Percentiles rank a stretch among this genome's conserved stretches.
Conservation (phyloP, 108 stramenopile species). For the Skeletonema grethae region DNA sequence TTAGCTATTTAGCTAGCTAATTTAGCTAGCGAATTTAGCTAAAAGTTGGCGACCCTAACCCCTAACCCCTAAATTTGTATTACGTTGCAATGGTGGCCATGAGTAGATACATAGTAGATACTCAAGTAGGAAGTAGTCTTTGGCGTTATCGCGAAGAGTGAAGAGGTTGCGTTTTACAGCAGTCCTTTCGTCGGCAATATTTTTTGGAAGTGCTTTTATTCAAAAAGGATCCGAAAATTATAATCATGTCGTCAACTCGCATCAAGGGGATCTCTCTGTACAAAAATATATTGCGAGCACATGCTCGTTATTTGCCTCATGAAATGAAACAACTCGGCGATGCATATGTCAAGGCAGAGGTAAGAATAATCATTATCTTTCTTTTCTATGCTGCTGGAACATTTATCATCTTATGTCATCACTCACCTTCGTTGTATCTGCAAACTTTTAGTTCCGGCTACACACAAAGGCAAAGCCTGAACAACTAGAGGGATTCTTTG, state of each 20-base stretch:
- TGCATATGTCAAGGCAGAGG: constrained; percentile 4
- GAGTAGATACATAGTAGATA: too few relatives aligned
- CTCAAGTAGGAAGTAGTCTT: too few relatives aligned
- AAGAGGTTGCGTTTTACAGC: too few relatives aligned
- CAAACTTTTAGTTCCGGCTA: background rate
- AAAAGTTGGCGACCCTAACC: too few relatives aligned
- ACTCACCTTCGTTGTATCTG: background rate
- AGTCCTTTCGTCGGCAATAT: too few relatives aligned
- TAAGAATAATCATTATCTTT: background rate
- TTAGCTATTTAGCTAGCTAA: too few relatives aligned
- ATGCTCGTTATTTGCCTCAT: background rate
- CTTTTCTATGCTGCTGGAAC: background rate
- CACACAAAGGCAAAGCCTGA: constrained; percentile 1
- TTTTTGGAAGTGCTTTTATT: too few relatives aligned
- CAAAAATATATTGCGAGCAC: background rate
- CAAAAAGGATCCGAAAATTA: too few relatives aligned
- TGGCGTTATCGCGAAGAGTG: too few relatives aligned
- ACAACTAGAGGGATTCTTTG: background rate
- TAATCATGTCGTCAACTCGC: background rate
- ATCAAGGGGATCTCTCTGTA: background rate
- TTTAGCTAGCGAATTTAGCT: too few relatives aligned
- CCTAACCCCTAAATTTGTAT: too few relatives aligned
- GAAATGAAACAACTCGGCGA: constrained; percentile 4
- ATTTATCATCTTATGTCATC: background rate
- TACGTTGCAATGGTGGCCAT: too few relatives aligned